A percentile compares a stretch with the other conserved stretches of the same genome.
phyloP scores from a whole-genome alignment of 2,329 filamentous ascomycete species.

The Talaromyces funiculosus region DNA sequence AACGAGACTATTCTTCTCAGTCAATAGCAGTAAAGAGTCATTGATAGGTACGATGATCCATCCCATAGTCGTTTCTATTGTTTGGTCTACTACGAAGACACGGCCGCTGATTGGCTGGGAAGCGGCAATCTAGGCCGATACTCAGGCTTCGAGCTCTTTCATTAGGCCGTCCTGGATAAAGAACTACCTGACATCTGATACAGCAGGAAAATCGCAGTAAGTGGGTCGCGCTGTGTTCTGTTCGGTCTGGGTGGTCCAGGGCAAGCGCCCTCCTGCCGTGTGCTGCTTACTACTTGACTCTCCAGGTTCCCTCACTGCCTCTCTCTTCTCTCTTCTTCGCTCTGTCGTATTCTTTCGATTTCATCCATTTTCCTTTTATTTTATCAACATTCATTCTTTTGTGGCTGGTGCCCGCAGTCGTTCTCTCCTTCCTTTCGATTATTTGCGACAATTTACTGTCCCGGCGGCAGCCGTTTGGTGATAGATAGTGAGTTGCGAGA shows the following conservation, averaged over 20 bases:
- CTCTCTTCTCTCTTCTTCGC: not conserved
- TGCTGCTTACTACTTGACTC: constrained; percentile 5
- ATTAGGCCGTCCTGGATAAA: not conserved
- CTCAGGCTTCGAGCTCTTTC: not conserved
- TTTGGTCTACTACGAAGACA: not conserved
- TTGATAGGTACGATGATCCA: not conserved
- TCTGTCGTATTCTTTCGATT: not conserved
- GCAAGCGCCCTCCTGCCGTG: not conserved
- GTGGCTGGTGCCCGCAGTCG: constrained; percentile 12
- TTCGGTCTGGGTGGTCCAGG: not conserved
- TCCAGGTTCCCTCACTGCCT: not conserved
- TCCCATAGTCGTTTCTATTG: not conserved
- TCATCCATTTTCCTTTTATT: not conserved
- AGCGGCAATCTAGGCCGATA: not conserved
- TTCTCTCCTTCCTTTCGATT: constrained; percentile 7
- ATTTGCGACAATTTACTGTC: constrained; percentile 4
- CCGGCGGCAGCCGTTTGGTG: constrained; percentile 6
- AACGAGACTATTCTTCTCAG: not conserved
- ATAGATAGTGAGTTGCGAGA: not conserved
- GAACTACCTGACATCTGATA: not conserved
- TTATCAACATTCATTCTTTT: constrained; percentile 4
- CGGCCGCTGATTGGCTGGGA: not conserved
- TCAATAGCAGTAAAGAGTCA: not conserved
- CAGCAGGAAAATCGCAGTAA: not conserved
- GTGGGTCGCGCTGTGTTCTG: not conserved